Conservation (phyloP, 768 basidiomycete species). For the Inosperma sp. region DNA sequence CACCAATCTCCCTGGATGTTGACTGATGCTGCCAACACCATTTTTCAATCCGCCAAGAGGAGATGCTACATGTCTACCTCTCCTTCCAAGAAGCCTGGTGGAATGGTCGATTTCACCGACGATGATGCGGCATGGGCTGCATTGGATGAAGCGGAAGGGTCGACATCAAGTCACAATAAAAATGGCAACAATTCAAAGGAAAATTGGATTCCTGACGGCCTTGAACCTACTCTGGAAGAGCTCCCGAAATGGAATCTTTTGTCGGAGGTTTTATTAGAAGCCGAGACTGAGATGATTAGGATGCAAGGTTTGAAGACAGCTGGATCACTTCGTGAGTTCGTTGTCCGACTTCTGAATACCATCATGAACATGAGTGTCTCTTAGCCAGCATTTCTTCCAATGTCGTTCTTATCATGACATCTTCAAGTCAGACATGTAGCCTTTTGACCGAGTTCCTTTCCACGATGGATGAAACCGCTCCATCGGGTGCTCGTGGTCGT, state of each 20-base stretch:
- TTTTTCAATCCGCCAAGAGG: slow-evolving; percentile 75
- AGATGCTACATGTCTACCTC: slow-evolving; percentile 54
- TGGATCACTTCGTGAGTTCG: not conserved
- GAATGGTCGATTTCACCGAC: slow-evolving; percentile 42
- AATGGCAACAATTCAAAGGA: slow-evolving; percentile 19
- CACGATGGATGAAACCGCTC: slow-evolving; percentile 51
- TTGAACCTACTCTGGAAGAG: slow-evolving; percentile 89
- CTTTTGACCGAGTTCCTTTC: slow-evolving; percentile 79
- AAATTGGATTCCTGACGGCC: slow-evolving; percentile 67
- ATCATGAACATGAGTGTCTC: not conserved
- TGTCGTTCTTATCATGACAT: slow-evolving; percentile 83
- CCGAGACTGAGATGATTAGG: slow-evolving; percentile 78
- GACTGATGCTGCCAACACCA: slow-evolving; percentile 84
- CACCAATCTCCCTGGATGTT: slow-evolving; percentile 87
- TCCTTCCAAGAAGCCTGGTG: slow-evolving; percentile 13
- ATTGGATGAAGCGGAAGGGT: slow-evolving; percentile 57
- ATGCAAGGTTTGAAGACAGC: slow-evolving; percentile 36
- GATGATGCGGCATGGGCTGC: slow-evolving; percentile 76
- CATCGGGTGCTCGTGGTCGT: slow-evolving; percentile 60
- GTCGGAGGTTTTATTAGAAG: slow-evolving; percentile 81
- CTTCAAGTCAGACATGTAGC: slow-evolving; percentile 68
- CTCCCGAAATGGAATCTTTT: slow-evolving; percentile 91
- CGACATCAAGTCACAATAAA: slow-evolving; percentile 11
- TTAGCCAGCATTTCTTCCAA: slow-evolving; percentile 48
- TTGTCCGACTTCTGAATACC: not conserved